phyloP scores from a whole-genome alignment of 176 grass and related monocot genomes.

The Musa beccarii region DNA sequence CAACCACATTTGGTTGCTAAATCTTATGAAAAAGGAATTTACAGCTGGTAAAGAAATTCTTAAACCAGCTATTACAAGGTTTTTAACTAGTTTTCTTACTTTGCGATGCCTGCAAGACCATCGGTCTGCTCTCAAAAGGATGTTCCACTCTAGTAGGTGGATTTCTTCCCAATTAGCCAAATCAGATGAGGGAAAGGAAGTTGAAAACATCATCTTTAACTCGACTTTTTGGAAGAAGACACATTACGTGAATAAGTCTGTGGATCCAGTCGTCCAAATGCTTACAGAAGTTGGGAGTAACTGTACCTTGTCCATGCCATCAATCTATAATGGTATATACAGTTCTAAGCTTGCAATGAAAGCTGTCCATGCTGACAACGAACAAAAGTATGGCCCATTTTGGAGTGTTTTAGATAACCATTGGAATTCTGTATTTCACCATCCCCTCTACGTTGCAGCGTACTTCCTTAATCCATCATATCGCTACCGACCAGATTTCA shows the following conservation, averaged over 20 bases:
- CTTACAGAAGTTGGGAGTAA: constrained; percentile 7
- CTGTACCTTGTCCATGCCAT: constrained; percentile 15
- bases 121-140: constrained; percentile 19
- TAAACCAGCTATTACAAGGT: constrained; percentile 15
- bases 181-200: constrained; percentile 30
- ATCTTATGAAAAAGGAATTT: constrained; percentile 30
- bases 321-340: constrained; percentile 21
- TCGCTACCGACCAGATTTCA: constrained; percentile 25
- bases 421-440: constrained; percentile 20
- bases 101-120: constrained; percentile 20
- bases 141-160: constrained; percentile 28
- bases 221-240: constrained; percentile 30
- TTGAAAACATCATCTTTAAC: constrained; percentile 20
- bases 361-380: constrained; percentile 20
- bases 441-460: constrained; percentile 29
- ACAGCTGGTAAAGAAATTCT: constrained; percentile 28
- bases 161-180: constrained; percentile 14
- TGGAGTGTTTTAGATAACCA: constrained; percentile 23
- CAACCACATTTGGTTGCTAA: constrained; percentile 22
- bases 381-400: constrained; percentile 25
- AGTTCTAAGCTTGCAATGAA: constrained; percentile 18
- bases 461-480: constrained; percentile 32
- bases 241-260: constrained; percentile 17
- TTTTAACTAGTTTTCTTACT: constrained; percentile 12
- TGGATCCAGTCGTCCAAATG: constrained; percentile 17